Base-by-base conservation (phyloP, 2,329 filamentous ascomycete genomes). In the Nemania sp. region DNA sequence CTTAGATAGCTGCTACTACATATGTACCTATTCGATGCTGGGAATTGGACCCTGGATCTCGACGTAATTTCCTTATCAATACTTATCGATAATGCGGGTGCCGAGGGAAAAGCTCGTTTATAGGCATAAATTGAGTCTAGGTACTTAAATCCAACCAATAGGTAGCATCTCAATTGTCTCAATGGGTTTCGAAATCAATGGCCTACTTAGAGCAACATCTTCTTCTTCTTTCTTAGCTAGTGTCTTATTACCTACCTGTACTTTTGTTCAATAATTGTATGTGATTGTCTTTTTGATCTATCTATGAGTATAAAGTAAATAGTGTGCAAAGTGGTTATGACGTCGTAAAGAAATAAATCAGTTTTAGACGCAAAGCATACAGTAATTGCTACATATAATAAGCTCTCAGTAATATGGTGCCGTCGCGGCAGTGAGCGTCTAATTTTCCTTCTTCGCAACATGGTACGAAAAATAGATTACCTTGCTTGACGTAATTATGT, bases 401-500 rank as follows among this genome's bases (percentile, higher is more conserved):
- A 15, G 35, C 15, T 41, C 35, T 11, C 35, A 8, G 35, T 41
- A 11, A 11, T 41, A 15, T 41, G 5, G 15, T 41, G 35, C 35
- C 35, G 35, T 15, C 35, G 35, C 35, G 35, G 8, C 35, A 15
- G 15, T 41, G 15, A 35, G 32, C 11, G 5, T 15, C 35, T 41
- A 13, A 15, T 41, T 41, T 13, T 11, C 35, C 35, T 13, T 41
- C 35, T 41, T 8, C 35, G 13, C 15, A 41, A 6, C 8, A 41
- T 41, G 35, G 13, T 15, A 15, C 8, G 11, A 10, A 41, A 41
- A 13, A 41, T 41, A 15, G 7, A 15, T 41, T 15, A 41, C 35
- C 11, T 51, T 49, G 53, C 27, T 58, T 15, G 18, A 60, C 41
- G 62, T 54, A 59, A 67, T 64, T 59, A 67, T 64, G 64, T 27